A percentile compares a stretch with the other conserved stretches of the same genome.
Evolutionary conservation across 495 filamentous ascomycete species (phyloP).

Genomic region (Daldinia loculata): DNA sequence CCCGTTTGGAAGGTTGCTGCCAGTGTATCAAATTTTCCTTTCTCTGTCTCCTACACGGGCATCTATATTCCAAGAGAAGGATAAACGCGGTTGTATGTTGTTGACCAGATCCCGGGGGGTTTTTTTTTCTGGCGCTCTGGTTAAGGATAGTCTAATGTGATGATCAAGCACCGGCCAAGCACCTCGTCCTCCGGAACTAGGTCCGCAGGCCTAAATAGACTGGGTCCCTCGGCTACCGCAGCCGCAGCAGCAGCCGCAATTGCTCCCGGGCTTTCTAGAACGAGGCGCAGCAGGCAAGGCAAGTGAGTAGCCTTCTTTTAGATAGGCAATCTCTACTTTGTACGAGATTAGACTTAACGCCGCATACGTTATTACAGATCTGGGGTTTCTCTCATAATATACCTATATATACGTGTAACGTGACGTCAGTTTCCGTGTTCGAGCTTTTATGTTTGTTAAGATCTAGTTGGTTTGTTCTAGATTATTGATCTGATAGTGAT

Average conservation of each 20-base stretch:
- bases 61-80: constrained; percentile 31
- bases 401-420: background rate
- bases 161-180: constrained; percentile 25
- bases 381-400: background rate
- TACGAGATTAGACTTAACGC: constrained; percentile 19
- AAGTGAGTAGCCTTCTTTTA: constrained; percentile 6
- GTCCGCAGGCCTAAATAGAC: constrained; percentile 14
- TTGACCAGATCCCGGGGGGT: constrained; percentile 9
- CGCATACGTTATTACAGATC: constrained; percentile 15
- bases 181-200: constrained; percentile 5
- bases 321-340: constrained; percentile 15
- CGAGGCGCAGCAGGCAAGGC: constrained; percentile 29
- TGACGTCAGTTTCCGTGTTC: background rate
- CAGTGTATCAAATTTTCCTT: constrained; percentile 28
- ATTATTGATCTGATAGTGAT: background rate
- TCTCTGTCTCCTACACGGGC: constrained; percentile 28
- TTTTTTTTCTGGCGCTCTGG: constrained; percentile 14
- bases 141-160: constrained; percentile 38
- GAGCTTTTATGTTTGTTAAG: background rate
- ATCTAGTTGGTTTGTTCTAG: background rate
- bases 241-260: background rate
- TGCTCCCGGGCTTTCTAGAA: constrained; percentile 14
- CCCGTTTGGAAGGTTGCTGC: constrained; percentile 20
- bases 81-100: constrained; percentile 28
- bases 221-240: constrained; percentile 2